phyloP scores from a whole-genome alignment of 108 stramenopile genomes.

The Discostella stelligeroides region DNA sequence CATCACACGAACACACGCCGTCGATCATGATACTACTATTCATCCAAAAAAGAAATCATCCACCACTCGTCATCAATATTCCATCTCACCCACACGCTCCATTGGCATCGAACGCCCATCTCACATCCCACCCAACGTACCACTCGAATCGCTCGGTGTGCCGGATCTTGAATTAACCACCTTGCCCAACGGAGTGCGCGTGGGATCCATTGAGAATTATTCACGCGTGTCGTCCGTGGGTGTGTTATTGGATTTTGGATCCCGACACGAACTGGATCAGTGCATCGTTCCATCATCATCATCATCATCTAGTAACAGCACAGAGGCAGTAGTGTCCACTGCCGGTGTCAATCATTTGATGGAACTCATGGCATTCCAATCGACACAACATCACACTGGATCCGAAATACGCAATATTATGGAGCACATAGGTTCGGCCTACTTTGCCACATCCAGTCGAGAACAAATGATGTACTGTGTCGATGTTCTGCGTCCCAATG shows the following conservation, averaged over 20 bases:
- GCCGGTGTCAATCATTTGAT: slow-evolving; percentile 87
- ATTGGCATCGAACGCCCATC: slow-evolving; percentile 55
- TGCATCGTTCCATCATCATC: slow-evolving; percentile 2
- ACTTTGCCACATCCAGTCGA: slow-evolving; percentile 80
- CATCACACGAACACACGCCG: slow-evolving; percentile 58
- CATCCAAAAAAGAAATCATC: slow-evolving; percentile 5
- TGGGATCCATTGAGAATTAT: slow-evolving; percentile 87
- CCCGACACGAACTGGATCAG: slow-evolving; percentile 68
- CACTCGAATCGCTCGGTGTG: slow-evolving; percentile 41
- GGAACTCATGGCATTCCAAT: slow-evolving; percentile 92
- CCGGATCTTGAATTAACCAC: slow-evolving; percentile 79
- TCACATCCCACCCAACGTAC: slow-evolving; percentile 64
- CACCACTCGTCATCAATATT: slow-evolving; percentile 3
- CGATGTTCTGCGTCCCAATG: slow-evolving; percentile 91
- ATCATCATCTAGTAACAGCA: neutral
- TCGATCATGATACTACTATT: slow-evolving; percentile 18
- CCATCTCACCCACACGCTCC: slow-evolving; percentile 20
- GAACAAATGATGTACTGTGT: slow-evolving; percentile 94
- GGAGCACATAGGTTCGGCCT: slow-evolving; percentile 73
- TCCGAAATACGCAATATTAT: slow-evolving; percentile 57
- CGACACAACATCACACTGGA: slow-evolving; percentile 52
- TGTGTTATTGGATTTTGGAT: slow-evolving; percentile 73
- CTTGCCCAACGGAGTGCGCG: slow-evolving; percentile 84
- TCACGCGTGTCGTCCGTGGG: slow-evolving; percentile 83
- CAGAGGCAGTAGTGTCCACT: slow-evolving; percentile 18